Conservation (phyloP, 352 stramenopile genomes). For the Elongisporangium prolatum region DNA sequence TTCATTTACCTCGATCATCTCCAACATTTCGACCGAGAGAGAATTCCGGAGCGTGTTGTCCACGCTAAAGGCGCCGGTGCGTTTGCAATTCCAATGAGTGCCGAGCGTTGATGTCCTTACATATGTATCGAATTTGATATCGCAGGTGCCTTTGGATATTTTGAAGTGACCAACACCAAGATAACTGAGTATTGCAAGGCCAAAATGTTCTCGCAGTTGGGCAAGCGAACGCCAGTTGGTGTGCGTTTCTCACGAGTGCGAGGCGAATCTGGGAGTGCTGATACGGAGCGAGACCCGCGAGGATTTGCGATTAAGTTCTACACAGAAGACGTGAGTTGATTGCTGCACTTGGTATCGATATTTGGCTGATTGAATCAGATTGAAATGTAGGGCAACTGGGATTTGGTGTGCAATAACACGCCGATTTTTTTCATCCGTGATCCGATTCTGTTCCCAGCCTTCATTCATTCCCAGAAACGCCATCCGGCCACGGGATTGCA, state of each 20-base stretch:
- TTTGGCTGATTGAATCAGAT: too few relatives aligned
- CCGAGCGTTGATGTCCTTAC: too few relatives aligned
- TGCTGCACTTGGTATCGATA: background rate
- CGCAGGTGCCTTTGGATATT: constrained; percentile 89
- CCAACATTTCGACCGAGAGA: constrained; percentile 90
- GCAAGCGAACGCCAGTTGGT: constrained; percentile 84
- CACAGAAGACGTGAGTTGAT: constrained; percentile 55
- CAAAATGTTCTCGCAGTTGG: constrained; percentile 69
- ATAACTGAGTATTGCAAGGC: constrained; percentile 62
- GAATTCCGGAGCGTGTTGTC: constrained; percentile 90
- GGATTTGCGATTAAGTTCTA: constrained; percentile 91
- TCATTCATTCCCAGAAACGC: constrained; percentile 90
- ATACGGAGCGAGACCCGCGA: constrained; percentile 79
- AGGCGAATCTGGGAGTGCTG: constrained; percentile 55
- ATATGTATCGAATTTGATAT: background rate
- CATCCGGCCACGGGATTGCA: constrained; percentile 77
- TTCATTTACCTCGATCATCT: constrained; percentile 88
- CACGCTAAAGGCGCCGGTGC: constrained; percentile 80
- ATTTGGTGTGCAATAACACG: constrained; percentile 88
- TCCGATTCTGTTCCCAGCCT: constrained; percentile 87
- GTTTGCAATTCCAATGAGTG: too few relatives aligned
- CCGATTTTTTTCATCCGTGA: constrained; percentile 91
- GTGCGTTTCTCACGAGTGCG: constrained; percentile 84
- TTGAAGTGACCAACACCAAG: constrained; percentile 74
- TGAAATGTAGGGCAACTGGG: constrained; percentile 64